Conservation (phyloP, 495 filamentous ascomycete genomes). For the Cercophora sp. region DNA sequence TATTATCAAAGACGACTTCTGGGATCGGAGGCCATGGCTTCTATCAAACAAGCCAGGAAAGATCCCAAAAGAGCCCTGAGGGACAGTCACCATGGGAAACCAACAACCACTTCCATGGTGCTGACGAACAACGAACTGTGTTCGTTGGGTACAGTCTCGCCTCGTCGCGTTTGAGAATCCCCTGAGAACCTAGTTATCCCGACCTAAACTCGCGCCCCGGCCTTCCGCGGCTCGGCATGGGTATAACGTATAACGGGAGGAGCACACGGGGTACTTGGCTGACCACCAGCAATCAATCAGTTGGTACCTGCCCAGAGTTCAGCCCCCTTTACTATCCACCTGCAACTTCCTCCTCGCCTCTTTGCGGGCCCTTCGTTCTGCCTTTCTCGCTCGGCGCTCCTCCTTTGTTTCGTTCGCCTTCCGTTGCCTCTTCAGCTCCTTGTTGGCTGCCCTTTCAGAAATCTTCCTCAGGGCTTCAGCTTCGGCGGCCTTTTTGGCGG, state of each 20-base stretch:
- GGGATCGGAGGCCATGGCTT: slow-evolving; percentile 82
- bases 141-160: too few relatives aligned
- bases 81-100: too few relatives aligned
- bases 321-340: neutral
- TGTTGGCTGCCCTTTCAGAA: slow-evolving; percentile 19
- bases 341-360: slow-evolving; percentile 30
- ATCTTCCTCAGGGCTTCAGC: slow-evolving; percentile 7
- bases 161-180: too few relatives aligned
- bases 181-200: too few relatives aligned
- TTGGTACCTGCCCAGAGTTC: too few relatives aligned
- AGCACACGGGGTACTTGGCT: too few relatives aligned
- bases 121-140: too few relatives aligned
- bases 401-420: slow-evolving; percentile 36
- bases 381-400: slow-evolving; percentile 36
- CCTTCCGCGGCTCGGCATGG: too few relatives aligned
- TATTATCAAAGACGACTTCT: slow-evolving; percentile 92
- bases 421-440: slow-evolving; percentile 20
- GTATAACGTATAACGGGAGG: too few relatives aligned
- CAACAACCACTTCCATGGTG: too few relatives aligned
- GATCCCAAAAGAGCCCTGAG: slow-evolving; percentile 51
- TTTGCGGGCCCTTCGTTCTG: slow-evolving; percentile 40
- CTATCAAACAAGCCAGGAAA: slow-evolving; percentile 70
- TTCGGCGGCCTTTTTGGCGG: slow-evolving; percentile 9
- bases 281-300: too few relatives aligned
- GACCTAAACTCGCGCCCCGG: too few relatives aligned